Percentiles rank a stretch among this genome's conserved stretches.
phyloP scores from a whole-genome alignment of 1,284 basidiomycete genomes.

The Mycena sp. region DNA sequence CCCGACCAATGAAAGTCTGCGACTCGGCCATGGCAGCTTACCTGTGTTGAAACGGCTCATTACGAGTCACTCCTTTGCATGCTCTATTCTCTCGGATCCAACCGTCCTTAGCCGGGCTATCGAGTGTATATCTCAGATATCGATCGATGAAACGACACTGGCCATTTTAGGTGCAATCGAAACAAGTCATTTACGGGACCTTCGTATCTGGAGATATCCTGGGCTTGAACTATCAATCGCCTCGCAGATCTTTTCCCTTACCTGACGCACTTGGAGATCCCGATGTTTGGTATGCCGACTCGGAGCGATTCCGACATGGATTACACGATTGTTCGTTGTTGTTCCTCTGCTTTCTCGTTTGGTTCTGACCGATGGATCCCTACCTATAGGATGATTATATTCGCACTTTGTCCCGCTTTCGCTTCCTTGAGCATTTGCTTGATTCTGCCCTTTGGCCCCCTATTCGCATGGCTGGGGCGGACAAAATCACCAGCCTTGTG shows the following conservation, averaged over 20 bases:
- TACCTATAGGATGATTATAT: slow-evolving; percentile 24
- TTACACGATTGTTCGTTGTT: slow-evolving; percentile 7
- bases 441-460: slow-evolving; percentile 18
- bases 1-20: slow-evolving; percentile 2
- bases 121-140: slow-evolving; percentile 17
- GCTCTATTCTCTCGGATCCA: slow-evolving; percentile 14
- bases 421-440: slow-evolving; percentile 4
- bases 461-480: background rate
- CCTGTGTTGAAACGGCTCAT: slow-evolving; percentile 7
- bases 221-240: slow-evolving; percentile 9
- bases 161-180: slow-evolving; percentile 11
- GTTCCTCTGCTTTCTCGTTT: background rate
- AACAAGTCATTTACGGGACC: slow-evolving; percentile 18
- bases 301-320: slow-evolving; percentile 10
- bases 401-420: slow-evolving; percentile 13
- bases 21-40: slow-evolving; percentile 6
- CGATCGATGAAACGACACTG: slow-evolving; percentile 11
- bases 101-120: slow-evolving; percentile 13
- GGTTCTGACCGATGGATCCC: background rate
- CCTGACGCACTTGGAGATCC: slow-evolving; percentile 15
- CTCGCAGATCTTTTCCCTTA: slow-evolving; percentile 10
- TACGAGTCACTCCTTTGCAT: slow-evolving; percentile 1
- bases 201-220: slow-evolving; percentile 19
- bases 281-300: slow-evolving; percentile 15
- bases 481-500: slow-evolving; percentile 9